Conservation (phyloP, 768 basidiomycete species). For the Coprinellus micaceus region DNA sequence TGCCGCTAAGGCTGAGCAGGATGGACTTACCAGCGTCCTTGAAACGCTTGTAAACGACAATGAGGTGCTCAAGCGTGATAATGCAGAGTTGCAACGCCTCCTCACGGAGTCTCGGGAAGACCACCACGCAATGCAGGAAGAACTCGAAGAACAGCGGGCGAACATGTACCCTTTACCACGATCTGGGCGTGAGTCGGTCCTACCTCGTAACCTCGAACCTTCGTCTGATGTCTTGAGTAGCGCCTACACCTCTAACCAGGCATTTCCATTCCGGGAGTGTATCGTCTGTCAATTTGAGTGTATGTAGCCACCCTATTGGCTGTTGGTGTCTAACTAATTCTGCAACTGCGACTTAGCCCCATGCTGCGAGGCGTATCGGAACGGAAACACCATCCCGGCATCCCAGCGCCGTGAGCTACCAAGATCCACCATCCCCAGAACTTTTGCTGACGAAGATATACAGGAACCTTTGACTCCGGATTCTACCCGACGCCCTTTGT, state of each 20-base stretch:
- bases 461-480: constrained; percentile 46
- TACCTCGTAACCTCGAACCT: neutral
- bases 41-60: constrained; percentile 87
- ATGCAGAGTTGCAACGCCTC: constrained; percentile 71
- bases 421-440: neutral
- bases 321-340: neutral
- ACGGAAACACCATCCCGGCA: constrained; percentile 1
- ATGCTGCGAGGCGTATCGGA: constrained; percentile 7
- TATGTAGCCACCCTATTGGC: constrained; percentile 11
- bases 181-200: constrained; percentile 39
- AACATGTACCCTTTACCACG: constrained; percentile 33
- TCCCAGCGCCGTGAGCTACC: neutral
- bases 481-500: constrained; percentile 39
- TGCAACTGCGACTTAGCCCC: constrained; percentile 7
- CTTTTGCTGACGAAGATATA: neutral
- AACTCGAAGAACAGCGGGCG: constrained; percentile 70
- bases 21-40: constrained; percentile 64
- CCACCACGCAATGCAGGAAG: constrained; percentile 60
- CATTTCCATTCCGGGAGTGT: constrained; percentile 42
- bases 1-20: constrained; percentile 43
- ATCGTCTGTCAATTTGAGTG: constrained; percentile 38
- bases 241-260: constrained; percentile 38
- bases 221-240: constrained; percentile 18
- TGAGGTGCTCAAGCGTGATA: constrained; percentile 76
- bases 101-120: constrained; percentile 79